These are phyloP conservation scores for Setaria italica DNA, from an alignment of 202 grass and related monocot species.

Conservation along the genomic window DNA sequence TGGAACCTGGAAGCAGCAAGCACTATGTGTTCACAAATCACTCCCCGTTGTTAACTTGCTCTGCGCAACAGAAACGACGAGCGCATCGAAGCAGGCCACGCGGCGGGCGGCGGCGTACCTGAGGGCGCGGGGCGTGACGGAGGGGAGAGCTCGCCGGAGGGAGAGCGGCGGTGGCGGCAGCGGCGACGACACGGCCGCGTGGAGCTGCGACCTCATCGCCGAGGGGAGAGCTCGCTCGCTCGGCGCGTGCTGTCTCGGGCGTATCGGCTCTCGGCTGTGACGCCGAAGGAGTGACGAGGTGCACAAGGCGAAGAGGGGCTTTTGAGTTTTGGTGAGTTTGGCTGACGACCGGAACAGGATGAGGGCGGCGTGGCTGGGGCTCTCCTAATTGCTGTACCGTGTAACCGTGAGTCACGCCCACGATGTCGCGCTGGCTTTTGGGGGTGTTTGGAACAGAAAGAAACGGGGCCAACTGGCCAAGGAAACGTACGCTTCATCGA, in stretches of 20 bases:
- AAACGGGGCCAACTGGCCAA: neutral
- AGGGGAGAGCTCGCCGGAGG: slow-evolving; percentile 28
- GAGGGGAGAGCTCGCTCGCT: neutral
- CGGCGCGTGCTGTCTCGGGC: slow-evolving; percentile 19
- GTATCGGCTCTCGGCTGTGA: slow-evolving; percentile 1
- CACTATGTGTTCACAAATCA: neutral
- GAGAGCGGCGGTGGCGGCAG: slow-evolving; percentile 1
- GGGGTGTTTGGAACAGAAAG: neutral
- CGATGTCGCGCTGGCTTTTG: neutral
- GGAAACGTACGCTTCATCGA: neutral
- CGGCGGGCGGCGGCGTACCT: slow-evolving; percentile 28
- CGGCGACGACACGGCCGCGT: slow-evolving; percentile 44
- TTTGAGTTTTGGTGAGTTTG: neutral
- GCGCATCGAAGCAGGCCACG: neutral
- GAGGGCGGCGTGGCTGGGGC: neutral
- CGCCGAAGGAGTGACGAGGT: neutral
- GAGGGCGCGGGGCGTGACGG: slow-evolving; percentile 17
- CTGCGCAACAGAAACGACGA: neutral
- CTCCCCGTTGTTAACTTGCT: neutral
- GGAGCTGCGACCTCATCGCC: slow-evolving; percentile 59
- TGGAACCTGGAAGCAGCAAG: slow-evolving; percentile 28
- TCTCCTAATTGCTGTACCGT: neutral
- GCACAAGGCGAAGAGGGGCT: neutral
- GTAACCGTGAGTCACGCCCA: neutral
- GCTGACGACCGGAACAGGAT: neutral